These are phyloP conservation scores for Poteriospumella lacustris DNA, from an alignment of 108 stramenopile species.

Conservation along the genomic window DNA sequence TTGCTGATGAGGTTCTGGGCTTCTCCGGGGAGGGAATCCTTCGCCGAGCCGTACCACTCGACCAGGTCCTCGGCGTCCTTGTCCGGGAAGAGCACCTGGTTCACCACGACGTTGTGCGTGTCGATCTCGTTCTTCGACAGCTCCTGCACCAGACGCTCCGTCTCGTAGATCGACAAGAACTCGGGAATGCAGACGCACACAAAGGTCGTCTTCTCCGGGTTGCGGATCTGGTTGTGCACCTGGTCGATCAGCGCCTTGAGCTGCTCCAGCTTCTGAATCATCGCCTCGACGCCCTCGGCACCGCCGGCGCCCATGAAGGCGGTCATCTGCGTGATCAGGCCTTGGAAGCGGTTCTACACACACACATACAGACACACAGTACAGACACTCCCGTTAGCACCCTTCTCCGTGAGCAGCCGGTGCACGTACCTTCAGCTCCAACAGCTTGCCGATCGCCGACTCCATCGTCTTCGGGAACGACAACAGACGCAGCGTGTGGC, in stretches of 20 bases:
- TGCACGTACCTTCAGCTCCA: slow-evolving; percentile 82
- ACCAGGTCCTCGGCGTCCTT: slow-evolving; percentile 89
- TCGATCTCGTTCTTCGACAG: slow-evolving; percentile 96
- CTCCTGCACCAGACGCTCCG: slow-evolving; percentile 98
- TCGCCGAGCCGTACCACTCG: slow-evolving; percentile 79
- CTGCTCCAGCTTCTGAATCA: slow-evolving; percentile 84
- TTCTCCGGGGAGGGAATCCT: slow-evolving; percentile 71
- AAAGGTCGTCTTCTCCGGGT: slow-evolving; percentile 94
- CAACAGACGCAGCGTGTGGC: slow-evolving; percentile 94
- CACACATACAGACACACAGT: no score
- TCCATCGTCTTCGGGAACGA: slow-evolving; percentile 92
- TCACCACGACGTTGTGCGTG: slow-evolving; percentile 97
- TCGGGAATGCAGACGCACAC: slow-evolving; percentile 99
- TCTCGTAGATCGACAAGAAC: slow-evolving; percentile 98
- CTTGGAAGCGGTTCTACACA: slow-evolving; percentile 76
- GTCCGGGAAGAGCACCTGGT: slow-evolving; percentile 97
- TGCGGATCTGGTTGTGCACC: slow-evolving; percentile 89
- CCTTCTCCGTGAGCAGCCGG: no score
- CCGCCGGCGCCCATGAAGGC: slow-evolving; percentile 72
- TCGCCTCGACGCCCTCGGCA: slow-evolving; percentile 65
- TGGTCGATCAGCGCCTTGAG: slow-evolving; percentile 53
- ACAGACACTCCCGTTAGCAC: no score
- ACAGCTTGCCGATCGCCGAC: slow-evolving; percentile 87
- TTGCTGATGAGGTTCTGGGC: slow-evolving; percentile 87
- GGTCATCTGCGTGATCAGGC: slow-evolving; percentile 85